phyloP scores from a whole-genome alignment of 768 basidiomycete genomes.

The Lentinula aciculospora region DNA sequence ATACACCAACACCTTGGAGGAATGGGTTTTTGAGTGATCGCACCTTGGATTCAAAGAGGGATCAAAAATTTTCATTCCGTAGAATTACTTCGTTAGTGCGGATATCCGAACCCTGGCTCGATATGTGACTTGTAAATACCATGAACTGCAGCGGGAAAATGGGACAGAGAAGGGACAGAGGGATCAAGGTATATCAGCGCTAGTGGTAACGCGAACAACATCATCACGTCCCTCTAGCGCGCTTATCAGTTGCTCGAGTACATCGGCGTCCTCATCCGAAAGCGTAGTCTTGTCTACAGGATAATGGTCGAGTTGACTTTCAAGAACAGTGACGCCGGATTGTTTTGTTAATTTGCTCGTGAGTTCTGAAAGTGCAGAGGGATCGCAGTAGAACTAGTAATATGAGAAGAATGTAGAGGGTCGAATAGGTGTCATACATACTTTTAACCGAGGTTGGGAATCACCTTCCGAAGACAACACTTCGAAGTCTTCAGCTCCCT shows the following conservation, averaged over 20 bases:
- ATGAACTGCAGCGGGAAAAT: too few species aligned
- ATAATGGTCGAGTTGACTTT: conserved; percentile 50
- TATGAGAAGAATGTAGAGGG: conserved; percentile 5
- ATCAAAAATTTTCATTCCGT: neutral
- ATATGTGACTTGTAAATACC: too few species aligned
- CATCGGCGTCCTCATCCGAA: conserved; percentile 32
- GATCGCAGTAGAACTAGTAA: conserved; percentile 39
- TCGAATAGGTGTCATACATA: conserved; percentile 10
- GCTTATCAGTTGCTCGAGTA: conserved; percentile 40
- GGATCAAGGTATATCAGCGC: conserved; percentile 8
- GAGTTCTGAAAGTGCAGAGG: conserved; percentile 31
- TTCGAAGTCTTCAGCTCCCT: conserved; percentile 42
- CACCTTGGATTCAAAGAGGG: neutral
- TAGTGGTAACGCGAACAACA: conserved; percentile 55
- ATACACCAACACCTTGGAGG: conserved; percentile 58
- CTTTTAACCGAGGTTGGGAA: conserved; percentile 26
- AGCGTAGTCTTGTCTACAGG: conserved; percentile 35
- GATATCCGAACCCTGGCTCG: too few species aligned
- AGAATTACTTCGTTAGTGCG: neutral
- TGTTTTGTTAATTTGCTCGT: conserved; percentile 26
- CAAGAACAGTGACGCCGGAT: conserved; percentile 26
- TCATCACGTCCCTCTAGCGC: conserved; percentile 55
- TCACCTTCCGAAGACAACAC: conserved; percentile 34
- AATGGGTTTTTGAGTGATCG: conserved; percentile 77
- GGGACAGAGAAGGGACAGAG: too few species aligned